Evolutionary conservation across 225 moss, liverwort and hornwort species (phyloP), one percentile per base, ranked within the genome.

Genomic region (Ulota crispa): DNA sequence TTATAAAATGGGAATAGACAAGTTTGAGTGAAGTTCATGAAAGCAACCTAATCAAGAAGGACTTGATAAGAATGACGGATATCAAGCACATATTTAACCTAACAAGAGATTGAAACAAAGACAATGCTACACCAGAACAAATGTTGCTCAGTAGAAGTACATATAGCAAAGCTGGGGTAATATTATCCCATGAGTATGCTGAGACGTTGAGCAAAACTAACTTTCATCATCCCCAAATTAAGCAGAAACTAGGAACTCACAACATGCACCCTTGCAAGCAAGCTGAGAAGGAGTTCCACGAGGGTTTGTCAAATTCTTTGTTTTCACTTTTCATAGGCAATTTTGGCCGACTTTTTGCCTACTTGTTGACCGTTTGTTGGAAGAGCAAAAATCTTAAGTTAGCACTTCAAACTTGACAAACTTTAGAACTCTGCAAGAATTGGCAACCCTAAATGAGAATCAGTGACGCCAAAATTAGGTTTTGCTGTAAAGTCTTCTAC

Each of bases 201-300:
- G 31, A 30, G 64, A 53, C 27, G 23, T 21, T 30, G 21, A 66
- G 31, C 80, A 59, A 20, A 76, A 32, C 31, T 54, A 31, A 26
- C 34, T 70, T 55, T 68, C 45, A 26, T 21, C 53, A 57, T 41
- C 47, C 27, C 32, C 43, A 71, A 37, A n/a, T n/a, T 37, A 32
- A 63, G 41, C 10, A 57, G 28, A 75, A 59, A 41, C 3, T 50
- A 80, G 26, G 3, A 62, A 74, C 94, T 80, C 77, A 94, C 94
- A 86, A 98, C 93, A 76, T 95, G 7, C 5, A 39, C 39, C n/a
- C n/a, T n/a, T n/a, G n/a, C n/a, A n/a, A n/a, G n/a, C n/a, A n/a
- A n/a, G n/a, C n/a, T n/a, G n/a, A n/a, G n/a, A n/a, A n/a, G n/a
- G n/a, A n/a, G n/a, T n/a, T n/a, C n/a, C n/a, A n/a, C n/a, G n/a